Conservation (phyloP, 1,284 basidiomycete species). For the Tilletia horrida region DNA sequence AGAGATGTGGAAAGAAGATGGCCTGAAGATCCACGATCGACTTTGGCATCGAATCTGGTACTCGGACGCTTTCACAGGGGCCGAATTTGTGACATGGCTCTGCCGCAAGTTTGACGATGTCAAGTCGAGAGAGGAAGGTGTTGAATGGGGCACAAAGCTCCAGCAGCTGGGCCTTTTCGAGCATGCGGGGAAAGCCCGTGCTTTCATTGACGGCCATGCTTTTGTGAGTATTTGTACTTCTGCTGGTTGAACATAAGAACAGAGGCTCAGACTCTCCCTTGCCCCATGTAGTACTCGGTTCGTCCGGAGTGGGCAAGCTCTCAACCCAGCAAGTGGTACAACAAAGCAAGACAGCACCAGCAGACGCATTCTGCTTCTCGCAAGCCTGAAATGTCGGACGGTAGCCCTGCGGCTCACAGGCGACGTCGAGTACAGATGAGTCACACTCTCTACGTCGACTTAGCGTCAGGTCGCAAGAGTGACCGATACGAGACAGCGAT, state of each 20-base stretch:
- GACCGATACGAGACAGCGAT: constrained; percentile 52
- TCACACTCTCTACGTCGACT: constrained; percentile 48
- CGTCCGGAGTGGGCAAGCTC: constrained; percentile 16
- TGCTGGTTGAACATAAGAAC: neutral
- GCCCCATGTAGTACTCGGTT: constrained; percentile 18
- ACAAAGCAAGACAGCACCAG: constrained; percentile 10
- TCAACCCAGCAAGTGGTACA: constrained; percentile 14
- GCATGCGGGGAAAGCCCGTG: constrained; percentile 47
- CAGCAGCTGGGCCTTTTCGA: constrained; percentile 45
- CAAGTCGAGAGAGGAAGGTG: constrained; percentile 45
- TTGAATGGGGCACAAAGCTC: constrained; percentile 40
- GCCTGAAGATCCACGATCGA: constrained; percentile 48
- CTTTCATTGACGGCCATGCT: constrained; percentile 53
- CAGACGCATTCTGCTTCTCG: neutral
- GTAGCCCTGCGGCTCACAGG: neutral
- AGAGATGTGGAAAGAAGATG: constrained; percentile 38
- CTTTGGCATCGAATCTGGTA: constrained; percentile 52
- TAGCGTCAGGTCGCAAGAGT: constrained; percentile 43
- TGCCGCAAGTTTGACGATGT: constrained; percentile 47
- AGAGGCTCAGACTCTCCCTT: neutral
- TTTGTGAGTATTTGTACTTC: constrained; percentile 27
- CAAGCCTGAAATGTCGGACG: neutral
- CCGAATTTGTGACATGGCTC: constrained; percentile 52
- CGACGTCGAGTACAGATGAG: constrained; percentile 37
- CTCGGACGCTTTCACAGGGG: constrained; percentile 47